A percentile compares a stretch with the other conserved stretches of the same genome.
These are phyloP conservation scores for Fusarium equiseti DNA, from an alignment of 2,329 filamentous ascomycete genomes.

Conservation along the genomic window DNA sequence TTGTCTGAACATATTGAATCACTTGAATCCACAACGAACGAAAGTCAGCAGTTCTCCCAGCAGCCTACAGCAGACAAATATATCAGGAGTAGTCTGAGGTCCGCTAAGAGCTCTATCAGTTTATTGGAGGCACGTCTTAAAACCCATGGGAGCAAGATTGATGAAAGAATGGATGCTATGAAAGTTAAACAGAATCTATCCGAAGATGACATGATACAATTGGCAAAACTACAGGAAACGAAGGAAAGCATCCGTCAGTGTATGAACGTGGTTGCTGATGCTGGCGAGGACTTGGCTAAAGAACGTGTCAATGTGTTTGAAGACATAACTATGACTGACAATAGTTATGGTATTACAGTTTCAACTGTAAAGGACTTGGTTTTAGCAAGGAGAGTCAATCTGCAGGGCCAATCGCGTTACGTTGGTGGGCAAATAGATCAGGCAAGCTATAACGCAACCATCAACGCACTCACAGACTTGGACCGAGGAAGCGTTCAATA, in stretches of 20 bases:
- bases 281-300: conserved; percentile 24
- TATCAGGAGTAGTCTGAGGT: conserved; percentile 28
- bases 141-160: conserved; percentile 29
- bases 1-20: conserved; percentile 38
- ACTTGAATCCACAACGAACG: neutral
- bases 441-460: conserved; percentile 15
- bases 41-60: conserved; percentile 4
- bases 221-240: conserved; percentile 37
- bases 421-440: conserved; percentile 23
- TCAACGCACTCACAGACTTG: conserved; percentile 9
- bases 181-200: conserved; percentile 16
- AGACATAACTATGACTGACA: conserved; percentile 42
- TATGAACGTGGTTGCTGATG: conserved; percentile 39
- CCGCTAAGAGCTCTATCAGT: conserved; percentile 34
- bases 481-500: conserved; percentile 10
- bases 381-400: conserved; percentile 38
- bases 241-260: conserved; percentile 41
- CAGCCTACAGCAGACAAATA: conserved; percentile 41
- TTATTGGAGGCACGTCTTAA: conserved; percentile 30
- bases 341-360: conserved; percentile 41
- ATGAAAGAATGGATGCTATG: conserved; percentile 34
- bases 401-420: conserved; percentile 28
- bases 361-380: conserved; percentile 46
- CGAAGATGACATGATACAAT: conserved; percentile 19
- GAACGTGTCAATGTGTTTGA: conserved; percentile 46